phyloP scores from a whole-genome alignment of 1,284 basidiomycete genomes.

The Veloboletus limbatus region DNA sequence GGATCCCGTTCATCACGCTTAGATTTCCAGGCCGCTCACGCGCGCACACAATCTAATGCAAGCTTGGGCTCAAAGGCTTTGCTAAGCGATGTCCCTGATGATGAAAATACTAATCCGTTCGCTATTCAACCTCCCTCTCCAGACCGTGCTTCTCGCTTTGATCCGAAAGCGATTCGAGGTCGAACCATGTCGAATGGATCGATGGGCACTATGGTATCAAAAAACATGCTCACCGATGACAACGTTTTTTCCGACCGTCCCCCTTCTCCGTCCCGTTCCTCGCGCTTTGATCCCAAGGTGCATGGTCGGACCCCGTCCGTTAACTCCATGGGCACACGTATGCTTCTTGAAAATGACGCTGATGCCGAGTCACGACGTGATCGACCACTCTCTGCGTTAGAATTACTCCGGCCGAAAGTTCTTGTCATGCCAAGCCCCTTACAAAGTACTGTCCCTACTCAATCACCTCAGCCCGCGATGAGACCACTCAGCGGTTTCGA shows the following conservation, averaged over 20 bases:
- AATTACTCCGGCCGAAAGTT: constrained; percentile 76
- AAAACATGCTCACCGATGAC: constrained; percentile 41
- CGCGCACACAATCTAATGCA: constrained; percentile 45
- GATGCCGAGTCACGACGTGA: constrained; percentile 45
- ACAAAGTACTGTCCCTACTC: constrained; percentile 46
- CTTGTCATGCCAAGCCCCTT: constrained; percentile 84
- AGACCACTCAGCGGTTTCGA: constrained; percentile 58
- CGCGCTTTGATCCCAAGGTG: constrained; percentile 71
- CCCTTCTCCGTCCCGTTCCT: constrained; percentile 56
- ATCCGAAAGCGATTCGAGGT: constrained; percentile 37
- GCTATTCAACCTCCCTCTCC: constrained; percentile 33
- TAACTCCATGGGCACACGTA: constrained; percentile 61
- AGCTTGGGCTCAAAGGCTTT: constrained; percentile 48
- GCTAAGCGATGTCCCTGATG: constrained; percentile 33
- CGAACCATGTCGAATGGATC: constrained; percentile 41
- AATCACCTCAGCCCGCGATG: constrained; percentile 30
- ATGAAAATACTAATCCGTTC: constrained; percentile 27
- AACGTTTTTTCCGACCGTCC: constrained; percentile 62
- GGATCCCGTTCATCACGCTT: constrained; percentile 34
- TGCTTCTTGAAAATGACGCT: constrained; percentile 57
- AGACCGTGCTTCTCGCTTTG: constrained; percentile 38
- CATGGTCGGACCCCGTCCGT: constrained; percentile 64
- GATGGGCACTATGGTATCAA: constrained; percentile 36
- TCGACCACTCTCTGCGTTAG: constrained; percentile 64
- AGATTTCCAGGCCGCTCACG: constrained; percentile 33